Evolutionary conservation across 1,284 basidiomycete species (phyloP).

Genomic region (Erythrobasidium hasegawianum): DNA sequence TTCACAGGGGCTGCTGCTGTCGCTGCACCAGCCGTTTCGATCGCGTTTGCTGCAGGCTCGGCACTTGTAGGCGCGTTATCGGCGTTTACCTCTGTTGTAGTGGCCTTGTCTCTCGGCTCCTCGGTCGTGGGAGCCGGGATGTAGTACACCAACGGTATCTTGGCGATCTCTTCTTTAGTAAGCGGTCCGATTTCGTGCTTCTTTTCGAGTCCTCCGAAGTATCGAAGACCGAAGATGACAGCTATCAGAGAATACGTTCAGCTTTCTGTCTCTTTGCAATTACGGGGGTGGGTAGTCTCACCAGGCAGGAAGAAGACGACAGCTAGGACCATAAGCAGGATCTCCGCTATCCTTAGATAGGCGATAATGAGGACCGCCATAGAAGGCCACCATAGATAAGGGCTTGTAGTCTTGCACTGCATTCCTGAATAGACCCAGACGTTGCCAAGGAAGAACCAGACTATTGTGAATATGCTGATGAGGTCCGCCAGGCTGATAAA

Average conservation of each 20-base stretch:
- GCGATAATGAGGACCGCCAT: slow-evolving; percentile 39
- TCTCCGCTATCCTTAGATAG: slow-evolving; percentile 40
- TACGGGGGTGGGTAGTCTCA: too few relatives aligned
- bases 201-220: slow-evolving; percentile 39
- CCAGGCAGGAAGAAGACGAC: slow-evolving; percentile 43
- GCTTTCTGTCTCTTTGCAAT: too few relatives aligned
- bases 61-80: background rate
- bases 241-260: background rate
- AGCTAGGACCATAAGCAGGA: slow-evolving; percentile 38
- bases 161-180: slow-evolving; percentile 39
- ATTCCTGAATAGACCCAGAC: slow-evolving; percentile 36
- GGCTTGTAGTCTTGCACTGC: slow-evolving; percentile 35
- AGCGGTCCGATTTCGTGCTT: slow-evolving; percentile 44
- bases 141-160: slow-evolving; percentile 33
- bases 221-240: slow-evolving; percentile 32
- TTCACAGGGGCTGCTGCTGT: background rate
- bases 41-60: background rate
- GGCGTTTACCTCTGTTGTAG: slow-evolving; percentile 2
- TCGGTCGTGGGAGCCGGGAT: slow-evolving; percentile 20
- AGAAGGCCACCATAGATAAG: slow-evolving; percentile 36
- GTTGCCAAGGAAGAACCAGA: slow-evolving; percentile 43
- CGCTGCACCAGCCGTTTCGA: background rate
- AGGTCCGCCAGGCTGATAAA: slow-evolving; percentile 32
- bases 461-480: slow-evolving; percentile 33
- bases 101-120: background rate